phyloP scores from a whole-genome alignment of 2,329 filamentous ascomycete genomes.

The Colletotrichum cereale region DNA sequence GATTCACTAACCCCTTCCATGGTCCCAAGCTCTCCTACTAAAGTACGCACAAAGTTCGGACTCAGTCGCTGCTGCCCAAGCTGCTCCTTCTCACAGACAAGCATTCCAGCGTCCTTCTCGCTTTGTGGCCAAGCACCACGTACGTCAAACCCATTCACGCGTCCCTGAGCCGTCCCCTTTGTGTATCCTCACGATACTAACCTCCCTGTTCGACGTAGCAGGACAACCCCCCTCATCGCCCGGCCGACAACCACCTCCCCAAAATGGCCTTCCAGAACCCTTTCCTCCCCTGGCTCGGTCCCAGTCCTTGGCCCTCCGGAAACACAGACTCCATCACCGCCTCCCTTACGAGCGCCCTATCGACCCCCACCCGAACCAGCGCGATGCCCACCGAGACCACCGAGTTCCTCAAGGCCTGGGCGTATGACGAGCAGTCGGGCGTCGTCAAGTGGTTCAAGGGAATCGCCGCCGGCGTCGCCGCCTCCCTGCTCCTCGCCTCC shows the following conservation, averaged over 20 bases:
- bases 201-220: neutral
- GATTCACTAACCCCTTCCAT: neutral
- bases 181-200: neutral
- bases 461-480: constrained; percentile 36
- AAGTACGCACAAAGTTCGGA: neutral
- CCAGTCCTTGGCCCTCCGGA: neutral
- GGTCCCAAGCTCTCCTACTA: neutral
- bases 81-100: no score
- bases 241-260: neutral
- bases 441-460: constrained; percentile 32
- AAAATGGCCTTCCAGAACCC: neutral
- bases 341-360: neutral
- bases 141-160: neutral
- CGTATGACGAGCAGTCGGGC: constrained; percentile 7
- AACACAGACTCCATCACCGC: neutral
- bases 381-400: neutral
- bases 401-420: constrained; percentile 10
- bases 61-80: neutral
- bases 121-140: neutral
- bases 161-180: neutral
- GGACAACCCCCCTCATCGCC: neutral
- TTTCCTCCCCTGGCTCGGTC: constrained; percentile 3
- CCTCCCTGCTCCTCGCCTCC: constrained; percentile 39
- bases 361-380: neutral
- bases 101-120: neutral